Evolutionary conservation across 176 grass and related monocot genomes (phyloP), one percentile per base, ranked within the genome.

Genomic region (Triticum dicoccoides): DNA sequence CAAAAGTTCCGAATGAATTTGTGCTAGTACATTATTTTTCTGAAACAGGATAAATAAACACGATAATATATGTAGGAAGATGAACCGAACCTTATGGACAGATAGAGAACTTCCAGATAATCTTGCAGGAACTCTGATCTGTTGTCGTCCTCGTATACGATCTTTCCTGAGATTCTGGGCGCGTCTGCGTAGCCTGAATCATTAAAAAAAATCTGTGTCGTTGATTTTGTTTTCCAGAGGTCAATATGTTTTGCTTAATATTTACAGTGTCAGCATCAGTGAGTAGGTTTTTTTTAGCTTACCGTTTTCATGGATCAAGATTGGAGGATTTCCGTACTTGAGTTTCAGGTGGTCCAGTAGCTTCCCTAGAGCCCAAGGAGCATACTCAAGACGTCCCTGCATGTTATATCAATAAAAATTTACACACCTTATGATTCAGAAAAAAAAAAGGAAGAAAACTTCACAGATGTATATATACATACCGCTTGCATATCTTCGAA

Each of bases 291-390:
- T 5, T 21, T 25, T 18, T 12, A 8, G 4, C 25, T 4, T 93
- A 93, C 93, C 95, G 61, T 98, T 98, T 86, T 98, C 93, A 65
- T 98, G 89, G 76, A 98, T 95, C 83, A 90, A 65, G 23, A 95
- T 67, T 0, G 71, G 80, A 59, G 89, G 95, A 76, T 95, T 98
- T 77, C 87, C 61, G 77, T 93, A 98, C 49, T 87, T 90, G 61
- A 86, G 42, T 86, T 76, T 86, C 56, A 95, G 65, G 80, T 98
- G 88, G 2, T 89, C 83, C 39, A 98, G 72, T 84, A 98, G 66
- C 79, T 89, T 94, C 49, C 73, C 68, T 77, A 98, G 82, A 72
- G 93, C 93, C 93, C 91, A 98, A 4, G 96, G 89, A 5, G 47
- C 47, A 14, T 85, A 71, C 34, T 84, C 2, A 29, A 29, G 81